Base-by-base conservation (phyloP, 2,329 filamentous ascomycete species). In the Blastomyces percursus region DNA sequence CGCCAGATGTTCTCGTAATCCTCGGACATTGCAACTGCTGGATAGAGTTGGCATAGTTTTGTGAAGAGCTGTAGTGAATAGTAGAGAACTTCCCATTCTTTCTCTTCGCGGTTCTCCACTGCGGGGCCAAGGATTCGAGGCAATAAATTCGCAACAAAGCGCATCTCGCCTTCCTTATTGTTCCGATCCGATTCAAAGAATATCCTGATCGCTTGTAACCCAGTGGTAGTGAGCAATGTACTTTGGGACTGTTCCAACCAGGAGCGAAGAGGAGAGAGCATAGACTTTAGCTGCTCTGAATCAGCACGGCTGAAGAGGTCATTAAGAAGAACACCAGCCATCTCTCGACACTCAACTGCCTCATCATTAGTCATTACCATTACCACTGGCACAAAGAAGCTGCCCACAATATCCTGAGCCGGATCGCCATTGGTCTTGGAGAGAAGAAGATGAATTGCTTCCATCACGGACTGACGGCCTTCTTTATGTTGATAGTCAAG, bases 391-490 rank as follows among this genome's bases (percentile, higher is more conserved):
- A 95, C 81, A 77, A 96, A 99, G 71, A 91, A 90, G 24, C 86
- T 88, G 1, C 85, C 84, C 0, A 90, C 82, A 42, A 96, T 84
- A 67, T 96, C 89, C 72, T 95, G 90, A 8, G 92, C 84, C 55
- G 92, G 85, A 32, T 91, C 88, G 48, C 91, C 84, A 0, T 88
- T 87, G 4, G 92, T 87, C 76, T 96, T 97, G 66, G 84, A 86
- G 27, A 97, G 80, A n/a, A 99, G 80, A 52, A 92, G 81, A 71
- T 96, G 88, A 55, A 96, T 81, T 2, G 93, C 86, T 75, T 99
- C 94, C 84, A 99, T 90, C 35, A 96, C 90, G 0, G 92, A 96
- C 64, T 96, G 81, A 46, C 95, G 84, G 35, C 94, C 94, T 64
- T 94, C 89, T 68, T 91, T 86, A 69, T 95, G 86, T 52, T 93